Conservation (phyloP, 2,329 filamentous ascomycete species). For the Neonectria magnoliae region DNA sequence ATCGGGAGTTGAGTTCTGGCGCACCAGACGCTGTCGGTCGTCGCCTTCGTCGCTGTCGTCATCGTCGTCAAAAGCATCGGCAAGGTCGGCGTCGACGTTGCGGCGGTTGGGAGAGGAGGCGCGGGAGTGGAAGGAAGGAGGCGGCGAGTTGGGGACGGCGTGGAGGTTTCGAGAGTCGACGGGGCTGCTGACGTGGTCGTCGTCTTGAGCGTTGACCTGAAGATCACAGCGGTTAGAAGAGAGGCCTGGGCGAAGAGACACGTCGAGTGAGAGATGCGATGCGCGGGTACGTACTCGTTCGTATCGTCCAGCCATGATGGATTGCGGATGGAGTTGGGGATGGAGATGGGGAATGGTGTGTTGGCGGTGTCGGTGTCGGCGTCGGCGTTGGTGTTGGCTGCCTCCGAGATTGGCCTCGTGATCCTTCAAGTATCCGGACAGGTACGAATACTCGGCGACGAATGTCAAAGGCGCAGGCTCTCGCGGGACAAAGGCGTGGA, state of each 20-base stretch:
- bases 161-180: constrained; percentile 49
- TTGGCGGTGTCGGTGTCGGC: constrained; percentile 25
- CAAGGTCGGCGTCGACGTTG: constrained; percentile 79
- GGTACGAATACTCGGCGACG: not conserved
- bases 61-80: constrained; percentile 90
- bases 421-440: constrained; percentile 15
- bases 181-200: constrained; percentile 54
- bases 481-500: constrained; percentile 5
- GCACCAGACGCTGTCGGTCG: constrained; percentile 87
- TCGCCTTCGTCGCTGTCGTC: constrained; percentile 77
- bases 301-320: constrained; percentile 65
- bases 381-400: constrained; percentile 32
- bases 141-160: constrained; percentile 67
- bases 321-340: constrained; percentile 5
- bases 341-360: constrained; percentile 18
- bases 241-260: not conserved
- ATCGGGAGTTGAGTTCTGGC: constrained; percentile 61
- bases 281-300: constrained; percentile 60
- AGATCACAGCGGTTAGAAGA: constrained; percentile 25
- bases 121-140: constrained; percentile 89
- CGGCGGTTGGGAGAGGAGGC: constrained; percentile 66
- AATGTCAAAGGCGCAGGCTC: not conserved
- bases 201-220: constrained; percentile 68
- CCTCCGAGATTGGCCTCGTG: constrained; percentile 34
- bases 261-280: not conserved